Evolutionary conservation across 78 protist species (phyloP).

Genomic region (Polysphondylium violaceum): DNA sequence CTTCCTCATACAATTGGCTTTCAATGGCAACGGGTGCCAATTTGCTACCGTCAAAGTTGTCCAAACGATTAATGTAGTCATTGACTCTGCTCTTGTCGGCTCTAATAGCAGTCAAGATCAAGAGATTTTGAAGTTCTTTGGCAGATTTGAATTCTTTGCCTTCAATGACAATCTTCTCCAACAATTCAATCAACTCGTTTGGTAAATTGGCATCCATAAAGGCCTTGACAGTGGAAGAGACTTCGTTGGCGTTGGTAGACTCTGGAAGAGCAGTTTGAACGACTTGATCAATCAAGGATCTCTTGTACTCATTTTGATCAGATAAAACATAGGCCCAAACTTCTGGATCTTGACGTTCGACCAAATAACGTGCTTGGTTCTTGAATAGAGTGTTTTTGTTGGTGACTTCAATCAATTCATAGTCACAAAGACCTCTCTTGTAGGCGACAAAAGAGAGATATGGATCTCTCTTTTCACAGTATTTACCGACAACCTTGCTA

Average conservation of each 20-base stretch:
- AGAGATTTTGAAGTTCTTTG: conserved; percentile 98
- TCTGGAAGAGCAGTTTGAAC: conserved; percentile 98
- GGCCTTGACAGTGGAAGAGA: conserved; percentile 98
- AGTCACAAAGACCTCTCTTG: conserved; percentile 96
- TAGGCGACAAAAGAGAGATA: conserved; percentile 95
- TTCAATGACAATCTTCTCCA: conserved; percentile 99
- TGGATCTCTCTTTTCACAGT: conserved; percentile 99
- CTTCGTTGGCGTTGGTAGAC: conserved; percentile 94
- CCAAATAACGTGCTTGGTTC: conserved; percentile 98
- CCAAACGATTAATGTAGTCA: conserved; percentile 97
- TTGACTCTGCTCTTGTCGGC: conserved; percentile 95
- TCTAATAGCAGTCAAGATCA: conserved; percentile 99
- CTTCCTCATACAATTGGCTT: conserved; percentile 97
- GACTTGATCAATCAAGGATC: conserved; percentile 93
- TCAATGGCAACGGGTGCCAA: conserved; percentile 97
- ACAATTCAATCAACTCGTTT: conserved; percentile 98
- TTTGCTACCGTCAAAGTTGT: conserved; percentile 98
- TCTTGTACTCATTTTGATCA: conserved; percentile 91
- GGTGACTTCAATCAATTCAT: conserved; percentile 97
- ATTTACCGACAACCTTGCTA: conserved; percentile 93
- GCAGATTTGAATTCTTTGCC: conserved; percentile 92
- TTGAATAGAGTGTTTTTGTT: conserved; percentile 97
- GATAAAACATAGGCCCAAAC: conserved; percentile 97
- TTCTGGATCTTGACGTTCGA: conserved; percentile 96
- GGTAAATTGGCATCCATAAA: conserved; percentile 99